Conservation (phyloP, 805 yeast species). For the Candida morakotiae region DNA sequence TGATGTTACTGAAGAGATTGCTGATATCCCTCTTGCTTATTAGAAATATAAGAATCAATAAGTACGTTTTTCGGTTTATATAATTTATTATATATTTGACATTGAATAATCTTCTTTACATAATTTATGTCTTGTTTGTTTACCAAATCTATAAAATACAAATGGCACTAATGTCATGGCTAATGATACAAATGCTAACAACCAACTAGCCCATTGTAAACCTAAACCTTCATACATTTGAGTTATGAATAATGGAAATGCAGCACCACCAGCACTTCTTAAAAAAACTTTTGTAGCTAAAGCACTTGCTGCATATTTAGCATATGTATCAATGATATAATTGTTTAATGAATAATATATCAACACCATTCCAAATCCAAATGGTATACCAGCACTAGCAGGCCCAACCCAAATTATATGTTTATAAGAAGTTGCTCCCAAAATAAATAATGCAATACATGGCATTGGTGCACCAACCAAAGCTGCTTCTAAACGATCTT, state of each 20-base stretch:
- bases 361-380: slow-evolving; percentile 60
- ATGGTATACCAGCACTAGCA: slow-evolving; percentile 54
- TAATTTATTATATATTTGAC: not conserved
- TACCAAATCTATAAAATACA: slow-evolving; percentile 67
- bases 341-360: slow-evolving; percentile 61
- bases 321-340: slow-evolving; percentile 87
- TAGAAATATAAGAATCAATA: slow-evolving; percentile 1
- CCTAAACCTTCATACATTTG: slow-evolving; percentile 77
- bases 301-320: slow-evolving; percentile 76
- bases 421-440: slow-evolving; percentile 74
- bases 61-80: not conserved
- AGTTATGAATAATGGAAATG: slow-evolving; percentile 75
- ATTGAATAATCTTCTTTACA: slow-evolving; percentile 45
- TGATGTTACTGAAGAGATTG: slow-evolving; percentile 43
- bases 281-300: slow-evolving; percentile 78
- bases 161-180: slow-evolving; percentile 75
- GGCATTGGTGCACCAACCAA: slow-evolving; percentile 83
- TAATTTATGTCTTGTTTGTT: slow-evolving; percentile 53
- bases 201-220: slow-evolving; percentile 76
- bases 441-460: slow-evolving; percentile 70
- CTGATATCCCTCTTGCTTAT: slow-evolving; percentile 25
- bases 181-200: slow-evolving; percentile 70
- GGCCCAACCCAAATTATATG: slow-evolving; percentile 66
- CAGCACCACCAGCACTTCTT: slow-evolving; percentile 83
- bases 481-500: slow-evolving; percentile 76